Evolutionary conservation across 2,329 filamentous ascomycete genomes (phyloP).

Genomic region (Elsinoe necatrix): DNA sequence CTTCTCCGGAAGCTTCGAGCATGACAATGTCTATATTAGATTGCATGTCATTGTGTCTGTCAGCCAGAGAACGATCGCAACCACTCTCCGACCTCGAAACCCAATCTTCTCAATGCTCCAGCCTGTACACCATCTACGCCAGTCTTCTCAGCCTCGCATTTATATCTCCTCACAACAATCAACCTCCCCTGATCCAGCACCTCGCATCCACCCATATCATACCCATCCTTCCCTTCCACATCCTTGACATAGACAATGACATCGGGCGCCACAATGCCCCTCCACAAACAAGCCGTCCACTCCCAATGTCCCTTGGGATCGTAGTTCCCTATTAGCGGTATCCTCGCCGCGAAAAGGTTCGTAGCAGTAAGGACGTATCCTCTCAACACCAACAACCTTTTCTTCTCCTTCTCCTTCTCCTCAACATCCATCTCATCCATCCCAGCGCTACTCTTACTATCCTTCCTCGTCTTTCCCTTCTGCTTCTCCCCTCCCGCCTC

Average conservation of each 20-base stretch:
- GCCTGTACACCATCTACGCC: slow-evolving; percentile 29
- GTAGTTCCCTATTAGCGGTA: slow-evolving; percentile 70
- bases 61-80: slow-evolving; percentile 32
- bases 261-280: slow-evolving; percentile 74
- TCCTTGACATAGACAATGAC: slow-evolving; percentile 60
- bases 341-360: slow-evolving; percentile 63
- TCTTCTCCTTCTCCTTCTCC: slow-evolving; percentile 66
- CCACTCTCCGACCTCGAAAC: slow-evolving; percentile 85
- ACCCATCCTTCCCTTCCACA: slow-evolving; percentile 24
- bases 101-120: slow-evolving; percentile 59
- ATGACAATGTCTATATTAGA: neutral
- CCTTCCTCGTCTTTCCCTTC: slow-evolving; percentile 9
- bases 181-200: slow-evolving; percentile 36
- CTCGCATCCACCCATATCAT: slow-evolving; percentile 24
- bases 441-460: slow-evolving; percentile 29
- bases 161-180: slow-evolving; percentile 34
- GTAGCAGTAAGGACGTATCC: slow-evolving; percentile 70
- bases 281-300: slow-evolving; percentile 93
- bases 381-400: slow-evolving; percentile 54
- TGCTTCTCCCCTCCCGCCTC: slow-evolving; percentile 3
- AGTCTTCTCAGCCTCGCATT: slow-evolving; percentile 24
- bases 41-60: neutral
- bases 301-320: slow-evolving; percentile 88
- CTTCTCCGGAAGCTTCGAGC: neutral
- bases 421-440: slow-evolving; percentile 53